Percentiles rank a stretch among this genome's conserved stretches.
Evolutionary conservation across 1,284 basidiomycete species (phyloP).

Genomic region (Thelephora terrestris): DNA sequence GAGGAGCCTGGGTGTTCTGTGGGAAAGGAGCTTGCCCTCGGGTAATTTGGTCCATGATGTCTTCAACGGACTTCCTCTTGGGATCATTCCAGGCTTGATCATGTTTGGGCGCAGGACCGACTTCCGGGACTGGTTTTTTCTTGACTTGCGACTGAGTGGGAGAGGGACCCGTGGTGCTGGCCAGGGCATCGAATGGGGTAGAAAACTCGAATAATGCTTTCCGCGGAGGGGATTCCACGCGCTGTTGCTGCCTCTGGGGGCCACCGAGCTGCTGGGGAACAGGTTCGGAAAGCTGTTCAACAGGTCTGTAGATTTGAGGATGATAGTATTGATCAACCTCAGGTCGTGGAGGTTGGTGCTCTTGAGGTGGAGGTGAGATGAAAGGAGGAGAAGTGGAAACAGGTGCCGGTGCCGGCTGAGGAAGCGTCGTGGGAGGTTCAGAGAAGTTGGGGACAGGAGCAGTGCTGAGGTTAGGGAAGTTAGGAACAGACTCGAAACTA

Average conservation of each 20-base stretch:
- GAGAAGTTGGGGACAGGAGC: conserved; percentile 43
- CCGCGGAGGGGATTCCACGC: conserved; percentile 54
- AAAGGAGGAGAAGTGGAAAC: conserved; percentile 34
- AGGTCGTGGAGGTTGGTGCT: conserved; percentile 13
- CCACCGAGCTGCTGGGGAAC: conserved; percentile 12
- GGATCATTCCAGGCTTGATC: conserved; percentile 49
- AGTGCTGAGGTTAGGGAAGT: conserved; percentile 26
- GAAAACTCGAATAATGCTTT: conserved; percentile 77
- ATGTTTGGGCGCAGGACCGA: conserved; percentile 28
- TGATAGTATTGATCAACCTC: conserved; percentile 22
- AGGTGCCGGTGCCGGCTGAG: conserved; percentile 27
- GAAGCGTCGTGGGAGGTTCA: conserved; percentile 34
- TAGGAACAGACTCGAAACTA: conserved; percentile 2
- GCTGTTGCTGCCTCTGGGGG: conserved; percentile 26
- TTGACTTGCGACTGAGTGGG: conserved; percentile 26
- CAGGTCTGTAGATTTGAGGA: conserved; percentile 32
- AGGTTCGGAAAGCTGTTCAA: conserved; percentile 26
- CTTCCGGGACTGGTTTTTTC: conserved; percentile 43
- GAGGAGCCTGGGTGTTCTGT: conserved; percentile 24
- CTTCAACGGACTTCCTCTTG: conserved; percentile 70
- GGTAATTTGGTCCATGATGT: conserved; percentile 61
- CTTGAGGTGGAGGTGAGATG: conserved; percentile 19
- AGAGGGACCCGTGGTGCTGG: conserved; percentile 27
- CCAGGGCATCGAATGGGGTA: conserved; percentile 71
- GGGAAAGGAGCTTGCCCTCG: conserved; percentile 35